These are phyloP conservation scores for Trametes gibbosa DNA, from an alignment of 768 basidiomycete genomes.

Conservation along the genomic window DNA sequence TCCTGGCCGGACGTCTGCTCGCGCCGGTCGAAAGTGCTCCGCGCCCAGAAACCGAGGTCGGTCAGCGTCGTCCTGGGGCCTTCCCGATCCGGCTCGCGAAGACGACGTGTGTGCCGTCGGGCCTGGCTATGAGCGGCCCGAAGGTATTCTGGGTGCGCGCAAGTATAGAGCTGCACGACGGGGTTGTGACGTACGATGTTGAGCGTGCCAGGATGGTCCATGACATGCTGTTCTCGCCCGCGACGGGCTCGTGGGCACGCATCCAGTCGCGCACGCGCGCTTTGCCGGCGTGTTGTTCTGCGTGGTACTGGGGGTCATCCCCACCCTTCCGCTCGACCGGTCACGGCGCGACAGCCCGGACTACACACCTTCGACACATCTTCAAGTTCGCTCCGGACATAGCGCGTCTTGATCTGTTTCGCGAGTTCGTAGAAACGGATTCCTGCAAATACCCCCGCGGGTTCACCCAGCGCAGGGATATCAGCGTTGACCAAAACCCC, in stretches of 20 bases:
- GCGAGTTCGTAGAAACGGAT: slow-evolving; percentile 42
- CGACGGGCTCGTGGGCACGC: slow-evolving; percentile 27
- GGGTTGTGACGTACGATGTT: not conserved
- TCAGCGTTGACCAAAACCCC: slow-evolving; percentile 38
- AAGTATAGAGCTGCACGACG: not conserved
- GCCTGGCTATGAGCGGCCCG: slow-evolving; percentile 24
- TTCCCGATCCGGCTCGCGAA: slow-evolving; percentile 30
- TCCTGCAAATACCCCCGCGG: slow-evolving; percentile 38
- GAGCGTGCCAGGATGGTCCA: slow-evolving; percentile 15
- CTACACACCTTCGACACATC: slow-evolving; percentile 36
- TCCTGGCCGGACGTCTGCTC: slow-evolving; percentile 23
- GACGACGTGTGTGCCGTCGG: slow-evolving; percentile 31
- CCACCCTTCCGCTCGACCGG: slow-evolving; percentile 13
- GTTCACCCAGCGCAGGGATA: slow-evolving; percentile 38
- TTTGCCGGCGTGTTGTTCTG: slow-evolving; percentile 40
- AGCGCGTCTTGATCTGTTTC: slow-evolving; percentile 35
- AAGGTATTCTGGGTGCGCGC: slow-evolving; percentile 9
- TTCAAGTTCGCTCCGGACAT: slow-evolving; percentile 40
- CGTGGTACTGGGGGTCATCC: slow-evolving; percentile 32
- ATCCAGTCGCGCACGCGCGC: slow-evolving; percentile 40
- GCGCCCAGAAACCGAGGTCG: slow-evolving; percentile 32
- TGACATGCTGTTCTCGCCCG: slow-evolving; percentile 9
- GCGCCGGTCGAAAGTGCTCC: slow-evolving; percentile 32
- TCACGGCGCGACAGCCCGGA: too few relatives aligned
- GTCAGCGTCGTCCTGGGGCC: slow-evolving; percentile 31